Evolutionary conservation across 2,329 filamentous ascomycete species (phyloP), one percentile per base, ranked within the genome.

Genomic region (Colletotrichum tropicale): DNA sequence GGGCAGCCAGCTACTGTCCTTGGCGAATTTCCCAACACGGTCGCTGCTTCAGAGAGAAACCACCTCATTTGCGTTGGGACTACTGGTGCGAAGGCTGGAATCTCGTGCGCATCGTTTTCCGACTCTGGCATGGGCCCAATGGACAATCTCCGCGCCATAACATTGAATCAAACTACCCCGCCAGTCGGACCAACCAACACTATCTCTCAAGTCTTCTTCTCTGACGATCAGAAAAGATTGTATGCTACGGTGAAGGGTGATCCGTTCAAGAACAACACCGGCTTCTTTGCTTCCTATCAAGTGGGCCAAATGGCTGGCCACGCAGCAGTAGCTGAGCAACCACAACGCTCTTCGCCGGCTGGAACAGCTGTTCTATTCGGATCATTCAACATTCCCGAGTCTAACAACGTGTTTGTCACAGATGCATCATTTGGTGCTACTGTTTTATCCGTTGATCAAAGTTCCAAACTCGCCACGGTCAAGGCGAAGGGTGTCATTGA

Each of bases 181-280:
- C 91, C 92, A 0, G 81, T 84, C 0, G 92, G 91, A 0, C 91
- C 91, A 0, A 82, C 84, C 3, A 92, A 92, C 81, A 92, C 89
- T 0, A 86, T 93, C 4, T 92, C 91, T 0, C 91, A 93, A 9
- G 85, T 88, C 0, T 90, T 92, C 80, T 93, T 93, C 83, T 90
- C 89, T 1, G 81, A 81, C 0, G 90, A 93, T 68, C 86, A 90
- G 76, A 83, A 80, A 0, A 86, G 82, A 3, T 83, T 94, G 1
- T 86, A 89, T 66, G 86, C 89, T 0, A 91, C 89, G 2, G 90
- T 93, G 55, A 94, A 94, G 82, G 92, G 92, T 2, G 86, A 92
- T 70, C 89, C 89, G 0, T 78, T 84, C 0, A 82, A 82, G 6
- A 91, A 91, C 80, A 91, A 89, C 68, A 90, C 87, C 0, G 91